Evolutionary conservation across 768 basidiomycete genomes (phyloP).

Genomic region (Xerocomus brunneocitrinus): DNA sequence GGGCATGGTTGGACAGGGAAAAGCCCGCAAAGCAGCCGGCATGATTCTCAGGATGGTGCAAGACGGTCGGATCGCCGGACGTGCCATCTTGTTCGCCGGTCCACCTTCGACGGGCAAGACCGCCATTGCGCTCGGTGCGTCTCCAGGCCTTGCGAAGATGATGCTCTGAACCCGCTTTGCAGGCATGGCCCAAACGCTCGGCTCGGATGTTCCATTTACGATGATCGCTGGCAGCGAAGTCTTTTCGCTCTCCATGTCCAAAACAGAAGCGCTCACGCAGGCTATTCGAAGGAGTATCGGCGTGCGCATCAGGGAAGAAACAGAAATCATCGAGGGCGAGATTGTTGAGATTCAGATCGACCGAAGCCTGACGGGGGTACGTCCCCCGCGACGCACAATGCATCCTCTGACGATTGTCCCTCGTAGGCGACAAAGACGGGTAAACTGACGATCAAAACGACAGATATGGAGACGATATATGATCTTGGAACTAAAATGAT

Average conservation of each 20-base stretch:
- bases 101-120: constrained; percentile 98
- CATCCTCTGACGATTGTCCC: not conserved
- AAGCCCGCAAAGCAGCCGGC: constrained; percentile 95
- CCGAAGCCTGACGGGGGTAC: constrained; percentile 90
- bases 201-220: constrained; percentile 93
- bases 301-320: constrained; percentile 95
- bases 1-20: constrained; percentile 96
- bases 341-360: constrained; percentile 99
- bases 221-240: constrained; percentile 98
- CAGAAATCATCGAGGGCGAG: constrained; percentile 95
- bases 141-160: no score
- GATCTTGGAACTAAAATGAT: constrained; percentile 99
- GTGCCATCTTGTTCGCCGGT: constrained; percentile 95
- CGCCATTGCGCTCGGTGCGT: constrained; percentile 90
- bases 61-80: constrained; percentile 90
- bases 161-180: not conserved
- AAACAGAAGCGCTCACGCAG: constrained; percentile 96
- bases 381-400: constrained; percentile 8
- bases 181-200: constrained; percentile 97
- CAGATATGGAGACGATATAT: constrained; percentile 99
- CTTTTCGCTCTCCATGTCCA: constrained; percentile 96
- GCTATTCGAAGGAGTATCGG: constrained; percentile 95
- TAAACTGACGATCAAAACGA: constrained; percentile 94
- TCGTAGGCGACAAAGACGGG: constrained; percentile 93
- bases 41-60: constrained; percentile 99